These are phyloP conservation scores for Nicotiana knightiana DNA, from an alignment of 257 asterid genomes.

Conservation along the genomic window DNA sequence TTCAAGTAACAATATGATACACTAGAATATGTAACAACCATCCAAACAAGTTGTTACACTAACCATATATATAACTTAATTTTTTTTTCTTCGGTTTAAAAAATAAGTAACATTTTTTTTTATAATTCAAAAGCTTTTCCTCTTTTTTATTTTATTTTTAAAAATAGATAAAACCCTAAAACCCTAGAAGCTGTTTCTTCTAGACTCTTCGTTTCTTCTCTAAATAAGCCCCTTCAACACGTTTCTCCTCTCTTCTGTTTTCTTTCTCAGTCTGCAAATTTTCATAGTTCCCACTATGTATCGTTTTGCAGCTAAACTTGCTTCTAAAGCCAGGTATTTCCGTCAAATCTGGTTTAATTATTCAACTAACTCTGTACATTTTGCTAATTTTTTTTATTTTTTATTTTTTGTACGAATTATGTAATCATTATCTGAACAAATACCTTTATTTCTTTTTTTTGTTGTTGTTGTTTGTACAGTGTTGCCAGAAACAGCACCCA, in stretches of 20 bases:
- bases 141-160: background rate
- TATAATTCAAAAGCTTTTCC: background rate
- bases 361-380: background rate
- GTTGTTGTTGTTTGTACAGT: conserved; percentile 26
- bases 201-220: conserved; percentile 7
- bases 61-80: no score
- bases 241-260: background rate
- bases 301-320: conserved; percentile 35
- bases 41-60: no score
- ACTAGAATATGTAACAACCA: no score
- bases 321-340: conserved; percentile 27
- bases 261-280: background rate
- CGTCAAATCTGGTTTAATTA: background rate
- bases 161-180: conserved; percentile 9
- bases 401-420: background rate
- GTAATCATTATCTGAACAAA: background rate
- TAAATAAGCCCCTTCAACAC: background rate
- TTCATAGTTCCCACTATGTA: conserved; percentile 7
- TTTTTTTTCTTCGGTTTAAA: background rate
- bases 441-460: conserved; percentile 1
- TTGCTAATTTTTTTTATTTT: background rate
- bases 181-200: conserved; percentile 11
- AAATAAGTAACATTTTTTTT: background rate
- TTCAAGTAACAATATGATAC: no score
- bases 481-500: conserved; percentile 50